A percentile compares a stretch with the other conserved stretches of the same genome.
Evolutionary conservation across 2,329 filamentous ascomycete species (phyloP).

Genomic region (Epicoccum sorghinum): DNA sequence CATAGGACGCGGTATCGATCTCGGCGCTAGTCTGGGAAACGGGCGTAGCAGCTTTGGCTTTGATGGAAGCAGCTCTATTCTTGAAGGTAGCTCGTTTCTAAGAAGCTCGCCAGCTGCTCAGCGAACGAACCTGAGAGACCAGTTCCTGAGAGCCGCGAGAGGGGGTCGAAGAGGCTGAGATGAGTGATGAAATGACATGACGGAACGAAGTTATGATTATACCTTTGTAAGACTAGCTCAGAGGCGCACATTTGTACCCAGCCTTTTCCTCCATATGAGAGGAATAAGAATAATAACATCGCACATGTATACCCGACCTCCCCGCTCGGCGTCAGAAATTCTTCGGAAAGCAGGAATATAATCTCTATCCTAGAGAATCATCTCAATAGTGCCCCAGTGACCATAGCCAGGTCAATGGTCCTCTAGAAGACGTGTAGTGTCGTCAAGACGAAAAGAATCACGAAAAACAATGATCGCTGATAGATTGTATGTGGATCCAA

Average conservation of each 20-base stretch:
- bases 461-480: too few relatives aligned
- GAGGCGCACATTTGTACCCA: background rate
- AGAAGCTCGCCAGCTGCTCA: constrained; percentile 40
- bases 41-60: constrained; percentile 40
- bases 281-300: background rate
- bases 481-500: too few relatives aligned
- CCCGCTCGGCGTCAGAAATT: too few relatives aligned
- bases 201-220: constrained; percentile 16
- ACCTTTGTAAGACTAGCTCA: background rate
- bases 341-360: too few relatives aligned
- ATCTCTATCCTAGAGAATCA: too few relatives aligned
- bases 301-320: background rate
- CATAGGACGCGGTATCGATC: constrained; percentile 18
- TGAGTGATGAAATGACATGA: constrained; percentile 3
- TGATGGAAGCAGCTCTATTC: constrained; percentile 44
- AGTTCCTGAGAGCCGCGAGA: constrained; percentile 34
- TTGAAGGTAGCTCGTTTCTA: constrained; percentile 47
- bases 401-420: too few relatives aligned
- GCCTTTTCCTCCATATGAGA: background rate
- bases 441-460: too few relatives aligned
- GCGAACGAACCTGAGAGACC: constrained; percentile 36
- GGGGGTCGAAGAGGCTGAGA: constrained; percentile 21
- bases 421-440: too few relatives aligned
- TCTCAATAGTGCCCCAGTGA: too few relatives aligned
- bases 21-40: constrained; percentile 29